phyloP scores from a whole-genome alignment of 805 yeast genomes.

The Candida qinlingensis region DNA sequence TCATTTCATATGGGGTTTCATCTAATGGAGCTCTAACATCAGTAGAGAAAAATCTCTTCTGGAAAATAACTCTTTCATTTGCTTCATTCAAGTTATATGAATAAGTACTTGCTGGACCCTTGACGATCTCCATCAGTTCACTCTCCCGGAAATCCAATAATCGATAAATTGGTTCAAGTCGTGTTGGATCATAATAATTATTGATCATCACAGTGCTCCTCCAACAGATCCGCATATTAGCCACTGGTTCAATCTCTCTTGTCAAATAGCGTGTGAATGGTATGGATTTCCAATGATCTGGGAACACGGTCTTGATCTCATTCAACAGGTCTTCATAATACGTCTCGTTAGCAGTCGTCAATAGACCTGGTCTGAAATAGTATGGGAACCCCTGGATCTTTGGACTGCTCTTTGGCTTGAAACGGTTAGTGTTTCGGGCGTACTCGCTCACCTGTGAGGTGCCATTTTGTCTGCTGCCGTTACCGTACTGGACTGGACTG shows the following conservation, averaged over 20 bases:
- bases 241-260: not conserved
- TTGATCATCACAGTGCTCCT: not conserved
- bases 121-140: not conserved
- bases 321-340: not conserved
- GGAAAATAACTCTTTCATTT: not conserved
- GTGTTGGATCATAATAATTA: not conserved
- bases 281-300: not conserved
- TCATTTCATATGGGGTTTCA: not conserved
- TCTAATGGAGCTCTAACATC: not conserved
- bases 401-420: not conserved
- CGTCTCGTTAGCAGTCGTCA: not conserved
- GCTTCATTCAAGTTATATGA: not conserved
- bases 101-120: not conserved
- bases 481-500: no score
- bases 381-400: not conserved
- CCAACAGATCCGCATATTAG: not conserved
- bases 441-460: no score
- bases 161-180: not conserved
- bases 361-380: not conserved
- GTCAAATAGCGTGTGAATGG: not conserved
- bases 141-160: not conserved
- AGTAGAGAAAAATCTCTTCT: not conserved
- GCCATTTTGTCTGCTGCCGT: no score
- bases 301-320: not conserved
- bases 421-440: not conserved